Conservation (phyloP, 176 grass and related monocot species). For the Cenchrus purpureus region DNA sequence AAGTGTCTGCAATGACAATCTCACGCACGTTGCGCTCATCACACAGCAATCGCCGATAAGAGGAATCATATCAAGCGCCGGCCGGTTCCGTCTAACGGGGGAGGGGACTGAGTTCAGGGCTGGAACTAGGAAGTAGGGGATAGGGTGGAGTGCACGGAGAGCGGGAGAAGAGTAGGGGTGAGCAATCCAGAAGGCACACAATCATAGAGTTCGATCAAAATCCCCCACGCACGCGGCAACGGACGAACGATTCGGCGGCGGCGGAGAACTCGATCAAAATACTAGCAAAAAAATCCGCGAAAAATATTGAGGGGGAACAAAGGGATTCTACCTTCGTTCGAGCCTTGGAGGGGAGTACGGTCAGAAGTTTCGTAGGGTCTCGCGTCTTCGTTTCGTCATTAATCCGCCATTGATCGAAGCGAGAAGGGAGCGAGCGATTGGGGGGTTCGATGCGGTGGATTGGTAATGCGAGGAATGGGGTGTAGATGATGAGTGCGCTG, state of each 20-base stretch:
- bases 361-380: not conserved
- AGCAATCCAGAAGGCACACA: not conserved
- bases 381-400: constrained; percentile 2
- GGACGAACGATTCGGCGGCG: not conserved
- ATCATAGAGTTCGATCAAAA: not conserved
- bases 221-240: not conserved
- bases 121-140: not conserved
- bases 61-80: not conserved
- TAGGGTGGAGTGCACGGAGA: not conserved
- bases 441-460: not conserved
- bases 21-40: not conserved
- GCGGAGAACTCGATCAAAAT: not conserved
- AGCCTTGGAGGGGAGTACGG: not conserved
- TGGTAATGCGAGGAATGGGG: not conserved
- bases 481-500: not conserved
- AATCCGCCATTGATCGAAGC: constrained; percentile 33
- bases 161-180: too few relatives aligned
- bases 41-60: not conserved
- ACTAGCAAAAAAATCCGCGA: too few relatives aligned
- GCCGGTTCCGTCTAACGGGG: too few relatives aligned
- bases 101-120: not conserved
- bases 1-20: not conserved
- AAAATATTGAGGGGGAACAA: not conserved
- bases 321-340: not conserved
- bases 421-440: not conserved